Evolutionary conservation across 805 yeast species (phyloP).

Genomic region (Candida quercuum): DNA sequence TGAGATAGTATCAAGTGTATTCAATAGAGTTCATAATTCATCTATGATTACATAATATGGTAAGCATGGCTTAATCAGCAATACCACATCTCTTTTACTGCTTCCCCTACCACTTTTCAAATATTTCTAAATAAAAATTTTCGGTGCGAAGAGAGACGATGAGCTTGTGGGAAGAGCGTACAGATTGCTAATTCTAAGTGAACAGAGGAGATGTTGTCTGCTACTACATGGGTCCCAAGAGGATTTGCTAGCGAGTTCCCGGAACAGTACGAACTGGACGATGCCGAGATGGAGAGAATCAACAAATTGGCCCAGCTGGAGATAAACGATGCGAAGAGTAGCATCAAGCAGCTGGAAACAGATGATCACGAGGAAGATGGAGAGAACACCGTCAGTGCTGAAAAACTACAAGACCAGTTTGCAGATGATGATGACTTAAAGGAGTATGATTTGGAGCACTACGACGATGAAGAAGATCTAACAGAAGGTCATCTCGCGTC

Average conservation of each 20-base stretch:
- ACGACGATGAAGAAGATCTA: slow-evolving; percentile 70
- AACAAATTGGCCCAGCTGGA: slow-evolving; percentile 79
- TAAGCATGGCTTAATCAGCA: no score
- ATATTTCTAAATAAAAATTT: no score
- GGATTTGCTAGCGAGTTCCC: slow-evolving; percentile 95
- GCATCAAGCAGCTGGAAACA: slow-evolving; percentile 43
- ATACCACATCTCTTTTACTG: no score
- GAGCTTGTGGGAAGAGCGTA: no score
- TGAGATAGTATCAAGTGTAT: no score
- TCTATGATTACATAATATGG: no score
- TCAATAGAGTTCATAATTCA: no score
- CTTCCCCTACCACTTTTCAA: not conserved
- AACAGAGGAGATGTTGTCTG: slow-evolving; percentile 67
- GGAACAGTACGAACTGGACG: slow-evolving; percentile 79
- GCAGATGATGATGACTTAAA: slow-evolving; percentile 80
- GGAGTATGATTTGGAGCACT: slow-evolving; percentile 81
- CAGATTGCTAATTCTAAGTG: not conserved
- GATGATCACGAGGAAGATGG: slow-evolving; percentile 20
- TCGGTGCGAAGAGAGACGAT: slow-evolving; percentile 6
- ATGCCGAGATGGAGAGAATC: slow-evolving; percentile 89
- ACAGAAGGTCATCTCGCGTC: slow-evolving; percentile 56
- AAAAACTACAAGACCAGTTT: slow-evolving; percentile 41
- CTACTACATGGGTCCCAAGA: slow-evolving; percentile 93
- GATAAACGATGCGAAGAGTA: slow-evolving; percentile 69
- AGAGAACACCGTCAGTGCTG: slow-evolving; percentile 16